A percentile compares a stretch with the other conserved stretches of the same genome.
phyloP scores from a whole-genome alignment of 331 rosid species.

The Prunus yedoensis region DNA sequence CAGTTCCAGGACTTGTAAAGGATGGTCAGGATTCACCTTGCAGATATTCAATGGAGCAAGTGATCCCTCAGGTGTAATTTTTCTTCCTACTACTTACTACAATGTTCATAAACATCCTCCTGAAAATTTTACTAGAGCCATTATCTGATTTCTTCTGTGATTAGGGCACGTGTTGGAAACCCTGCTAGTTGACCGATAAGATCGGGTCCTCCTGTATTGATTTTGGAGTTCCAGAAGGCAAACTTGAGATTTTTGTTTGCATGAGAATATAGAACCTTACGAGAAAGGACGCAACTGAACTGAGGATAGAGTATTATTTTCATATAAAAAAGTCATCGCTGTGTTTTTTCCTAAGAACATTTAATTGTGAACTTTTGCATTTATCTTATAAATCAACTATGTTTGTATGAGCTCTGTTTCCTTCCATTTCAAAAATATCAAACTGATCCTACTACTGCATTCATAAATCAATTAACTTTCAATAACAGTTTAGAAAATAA shows the following conservation, averaged over 20 bases:
- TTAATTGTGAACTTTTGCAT: too few relatives aligned
- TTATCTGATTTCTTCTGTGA: neutral
- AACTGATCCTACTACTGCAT: slow-evolving; percentile 24
- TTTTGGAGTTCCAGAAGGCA: neutral
- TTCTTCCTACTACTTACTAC: neutral
- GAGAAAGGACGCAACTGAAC: neutral
- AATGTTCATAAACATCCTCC: neutral
- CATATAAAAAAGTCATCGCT: too few relatives aligned
- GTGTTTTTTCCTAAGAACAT: too few relatives aligned
- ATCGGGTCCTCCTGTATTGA: neutral
- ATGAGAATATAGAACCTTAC: too few relatives aligned
- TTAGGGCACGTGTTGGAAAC: neutral
- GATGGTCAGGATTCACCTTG: neutral
- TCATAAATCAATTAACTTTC: too few relatives aligned
- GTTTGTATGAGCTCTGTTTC: slow-evolving; percentile 23
- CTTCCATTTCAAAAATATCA: slow-evolving; percentile 22
- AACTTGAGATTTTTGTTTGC: neutral
- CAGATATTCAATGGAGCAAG: neutral
- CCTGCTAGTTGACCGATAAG: neutral
- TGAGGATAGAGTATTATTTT: neutral
- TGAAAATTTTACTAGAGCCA: neutral
- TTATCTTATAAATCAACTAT: slow-evolving; percentile 23
- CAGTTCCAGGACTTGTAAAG: neutral
- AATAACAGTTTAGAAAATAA: too few relatives aligned
- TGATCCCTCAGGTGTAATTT: neutral